A percentile compares a stretch with the other conserved stretches of the same genome.
Evolutionary conservation across 2,329 filamentous ascomycete species (phyloP).

Genomic region (Fusarium bactridioides): DNA sequence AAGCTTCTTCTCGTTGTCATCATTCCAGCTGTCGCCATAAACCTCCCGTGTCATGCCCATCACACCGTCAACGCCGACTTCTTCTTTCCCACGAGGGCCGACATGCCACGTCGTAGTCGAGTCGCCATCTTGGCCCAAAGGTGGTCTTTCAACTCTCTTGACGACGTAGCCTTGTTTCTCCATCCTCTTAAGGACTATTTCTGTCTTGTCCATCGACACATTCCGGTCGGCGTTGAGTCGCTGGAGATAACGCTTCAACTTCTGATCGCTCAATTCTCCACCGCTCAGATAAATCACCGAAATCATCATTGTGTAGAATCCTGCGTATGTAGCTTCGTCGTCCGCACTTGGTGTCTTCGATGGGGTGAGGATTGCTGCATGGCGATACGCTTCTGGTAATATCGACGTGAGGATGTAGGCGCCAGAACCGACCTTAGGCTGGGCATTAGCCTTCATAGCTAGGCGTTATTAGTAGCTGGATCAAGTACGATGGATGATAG

Average conservation of each 20-base stretch:
- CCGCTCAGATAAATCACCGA: slow-evolving; percentile 78
- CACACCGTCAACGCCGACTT: slow-evolving; percentile 81
- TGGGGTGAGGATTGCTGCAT: slow-evolving; percentile 72
- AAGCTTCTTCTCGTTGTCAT: slow-evolving; percentile 67
- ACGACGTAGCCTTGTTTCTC: slow-evolving; percentile 85
- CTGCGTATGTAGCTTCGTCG: slow-evolving; percentile 81
- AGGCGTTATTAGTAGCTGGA: background rate
- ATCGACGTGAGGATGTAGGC: slow-evolving; percentile 80
- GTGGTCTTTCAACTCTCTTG: slow-evolving; percentile 70
- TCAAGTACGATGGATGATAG: background rate
- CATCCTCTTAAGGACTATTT: slow-evolving; percentile 77
- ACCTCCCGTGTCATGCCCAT: slow-evolving; percentile 71
- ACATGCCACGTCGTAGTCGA: slow-evolving; percentile 83
- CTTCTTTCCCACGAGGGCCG: slow-evolving; percentile 84
- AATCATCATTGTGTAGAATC: slow-evolving; percentile 81
- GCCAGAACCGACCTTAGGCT: slow-evolving; percentile 67
- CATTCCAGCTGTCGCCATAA: slow-evolving; percentile 59
- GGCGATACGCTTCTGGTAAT: slow-evolving; percentile 73
- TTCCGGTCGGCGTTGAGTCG: slow-evolving; percentile 79
- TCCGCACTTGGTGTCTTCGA: slow-evolving; percentile 70
- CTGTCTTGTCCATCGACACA: slow-evolving; percentile 78
- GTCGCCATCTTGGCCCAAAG: slow-evolving; percentile 67
- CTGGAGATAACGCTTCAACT: slow-evolving; percentile 77
- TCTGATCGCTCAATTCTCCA: slow-evolving; percentile 78
- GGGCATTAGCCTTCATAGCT: slow-evolving; percentile 56